Evolutionary conservation across 2,329 filamentous ascomycete species (phyloP), one percentile per base, ranked within the genome.

Genomic region (Alternaria sp.): DNA sequence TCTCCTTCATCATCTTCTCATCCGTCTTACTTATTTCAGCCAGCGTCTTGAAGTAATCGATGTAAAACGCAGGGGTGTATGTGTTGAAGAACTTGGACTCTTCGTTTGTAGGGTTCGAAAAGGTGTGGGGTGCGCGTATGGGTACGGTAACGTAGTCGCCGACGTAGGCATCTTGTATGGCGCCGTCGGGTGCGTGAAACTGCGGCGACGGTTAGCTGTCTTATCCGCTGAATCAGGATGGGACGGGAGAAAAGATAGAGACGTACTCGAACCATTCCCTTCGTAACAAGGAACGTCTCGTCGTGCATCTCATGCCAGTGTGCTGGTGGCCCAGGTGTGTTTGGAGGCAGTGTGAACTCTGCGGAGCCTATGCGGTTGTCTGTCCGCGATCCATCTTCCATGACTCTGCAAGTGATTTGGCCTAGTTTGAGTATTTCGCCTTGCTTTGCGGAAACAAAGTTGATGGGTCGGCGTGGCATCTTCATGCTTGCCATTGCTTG

Each of bases 1-100:
- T 82, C 73, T 86, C 83, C 44, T 81, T 81, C 15, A 82, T 84
- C 73, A 86, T 80, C 64, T 78, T 78, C 67, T 81, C 81, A 53
- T 84, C 83, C 15, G 78, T 76, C 59, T 81, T 81, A 23, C 79
- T 81, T 69, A 87, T 71, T 68, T 80, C 78, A 11, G 81, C 79
- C 69, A 87, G 68, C 46, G 87, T 76, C 77, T 85, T 85, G 75
- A 88, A 87, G 69, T 87, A 87, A 61, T 87, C 84, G 65, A 88
- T 85, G 68, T 87, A 87, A 67, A 86, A 87, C 3, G 83, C 84
- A 0, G 87, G 86, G 23, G 85, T 88, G 61, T 82, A 85, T 0
- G 87, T 88, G 71, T 87, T 88, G 79, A 87, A 83, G 72, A 88
- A 85, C 65, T 81, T 82, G 4, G 85, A 83, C 64, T 87, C 85